Base-by-base conservation (phyloP, 2,329 filamentous ascomycete genomes). In the Cladosporium sp. region DNA sequence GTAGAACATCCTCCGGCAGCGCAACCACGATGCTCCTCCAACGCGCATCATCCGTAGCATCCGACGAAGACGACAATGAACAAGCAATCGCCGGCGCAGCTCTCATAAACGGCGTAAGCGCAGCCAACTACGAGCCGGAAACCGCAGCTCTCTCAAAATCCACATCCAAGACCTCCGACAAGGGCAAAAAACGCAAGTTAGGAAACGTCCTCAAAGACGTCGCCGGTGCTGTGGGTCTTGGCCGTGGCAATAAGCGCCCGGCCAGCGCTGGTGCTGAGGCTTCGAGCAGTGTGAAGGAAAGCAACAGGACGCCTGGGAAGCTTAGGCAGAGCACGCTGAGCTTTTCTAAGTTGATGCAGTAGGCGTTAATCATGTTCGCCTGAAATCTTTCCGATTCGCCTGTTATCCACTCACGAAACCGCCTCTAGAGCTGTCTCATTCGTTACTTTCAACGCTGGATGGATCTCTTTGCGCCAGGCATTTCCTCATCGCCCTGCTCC, bases 271-370 rank as follows among this genome's bases (percentile, higher is more conserved):
- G 13, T 9, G 33, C 33, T 8, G 45, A 48, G 18, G 13, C 18
- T 8, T 40, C 45, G 4, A 40, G 36, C 45, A 16, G 32, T 2
- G 32, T 15, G 7, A 40, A 35, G 43, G 48, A 30, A 18, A 52
- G 30, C 27, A 46, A 29, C 15, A 40, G 33, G 22, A 38, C 40
- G 33, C 38, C 43, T 7, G 39, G 50, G n/a, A 50, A 32, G 11
- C 38, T 55, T 49, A 59, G 50, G 55, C 58, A 60, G 52, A 59
- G 53, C 43, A 60, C 57, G 51, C 38, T 60, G 20, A 51, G 27
- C 16, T 60, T 60, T 50, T 51, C 38, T 1, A 55, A 52, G 49
- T 27, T 30, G 49, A 29, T 39, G 13, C 30, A 47, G 19, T 20
- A 19, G 19, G 11, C 32, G 13, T n/a, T n/a, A n/a, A n/a, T n/a